Conservation (phyloP, 805 yeast species). For the Metschnikowia vanudenii region DNA sequence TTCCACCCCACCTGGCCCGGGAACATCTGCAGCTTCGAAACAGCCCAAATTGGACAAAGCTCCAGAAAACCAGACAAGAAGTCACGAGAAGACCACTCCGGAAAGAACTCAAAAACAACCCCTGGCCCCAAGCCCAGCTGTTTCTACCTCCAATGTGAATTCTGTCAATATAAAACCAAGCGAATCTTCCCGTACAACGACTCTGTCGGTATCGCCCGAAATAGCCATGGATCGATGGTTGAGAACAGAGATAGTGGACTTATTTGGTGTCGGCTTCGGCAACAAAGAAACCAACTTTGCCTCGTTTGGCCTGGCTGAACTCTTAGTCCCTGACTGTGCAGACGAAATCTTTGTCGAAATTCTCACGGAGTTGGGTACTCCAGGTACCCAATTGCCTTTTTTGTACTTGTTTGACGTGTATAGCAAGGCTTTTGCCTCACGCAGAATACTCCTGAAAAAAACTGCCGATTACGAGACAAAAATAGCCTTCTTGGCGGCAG, state of each 20-base stretch:
- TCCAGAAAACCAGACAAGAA: no score
- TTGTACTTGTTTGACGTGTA: conserved; percentile 49
- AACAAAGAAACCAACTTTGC: conserved; percentile 23
- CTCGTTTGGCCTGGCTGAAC: conserved; percentile 22
- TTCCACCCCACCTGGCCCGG: conserved; percentile 6
- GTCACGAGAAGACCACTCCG: not conserved
- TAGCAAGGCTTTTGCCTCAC: conserved; percentile 38
- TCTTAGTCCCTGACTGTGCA: conserved; percentile 31
- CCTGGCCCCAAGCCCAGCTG: not conserved
- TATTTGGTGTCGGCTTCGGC: conserved; percentile 31
- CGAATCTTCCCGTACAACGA: not conserved
- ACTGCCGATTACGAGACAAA: conserved; percentile 39
- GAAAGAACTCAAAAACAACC: not conserved
- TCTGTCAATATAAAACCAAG: not conserved
- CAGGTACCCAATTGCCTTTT: conserved; percentile 38
- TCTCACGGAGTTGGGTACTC: conserved; percentile 53
- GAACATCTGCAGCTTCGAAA: conserved; percentile 2
- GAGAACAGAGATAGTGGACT: conserved; percentile 32
- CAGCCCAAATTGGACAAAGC: conserved; percentile 5
- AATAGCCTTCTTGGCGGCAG: conserved; percentile 43
- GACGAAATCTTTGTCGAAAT: conserved; percentile 57
- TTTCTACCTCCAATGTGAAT: not conserved
- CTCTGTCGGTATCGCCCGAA: conserved; percentile 12
- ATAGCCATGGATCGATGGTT: conserved; percentile 41
- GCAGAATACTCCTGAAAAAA: conserved; percentile 43